These are phyloP conservation scores for Phylloporus sp. DNA, from an alignment of 768 basidiomycete species.

Conservation along the genomic window DNA sequence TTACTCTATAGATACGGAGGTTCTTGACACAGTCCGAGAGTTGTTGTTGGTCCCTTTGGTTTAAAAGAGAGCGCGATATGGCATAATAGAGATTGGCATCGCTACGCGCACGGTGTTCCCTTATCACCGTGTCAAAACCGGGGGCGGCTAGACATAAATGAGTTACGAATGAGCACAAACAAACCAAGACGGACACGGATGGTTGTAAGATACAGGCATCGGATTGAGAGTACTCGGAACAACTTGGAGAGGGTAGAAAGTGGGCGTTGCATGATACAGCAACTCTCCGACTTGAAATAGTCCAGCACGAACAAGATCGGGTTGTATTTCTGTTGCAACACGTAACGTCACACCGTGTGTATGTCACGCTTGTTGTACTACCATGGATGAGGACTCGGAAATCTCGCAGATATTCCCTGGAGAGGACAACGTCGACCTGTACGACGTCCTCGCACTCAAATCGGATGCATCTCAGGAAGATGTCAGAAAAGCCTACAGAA, in stretches of 20 bases:
- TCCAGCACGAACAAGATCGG: too few species aligned
- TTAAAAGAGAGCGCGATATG: constrained; percentile 4
- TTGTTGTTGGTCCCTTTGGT: neutral
- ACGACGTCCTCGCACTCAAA: constrained; percentile 61
- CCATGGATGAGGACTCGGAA: constrained; percentile 69
- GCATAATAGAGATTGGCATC: neutral
- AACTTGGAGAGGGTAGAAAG: neutral
- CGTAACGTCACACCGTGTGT: neutral
- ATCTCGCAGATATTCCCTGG: constrained; percentile 75
- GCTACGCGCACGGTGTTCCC: neutral
- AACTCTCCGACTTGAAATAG: too few species aligned
- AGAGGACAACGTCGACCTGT: constrained; percentile 70
- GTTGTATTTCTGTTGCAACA: neutral
- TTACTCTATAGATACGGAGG: constrained; percentile 22
- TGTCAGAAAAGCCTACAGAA: constrained; percentile 83
- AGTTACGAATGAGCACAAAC: neutral
- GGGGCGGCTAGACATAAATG: constrained; percentile 3
- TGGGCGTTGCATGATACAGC: too few species aligned
- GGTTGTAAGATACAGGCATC: neutral
- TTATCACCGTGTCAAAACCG: constrained; percentile 4
- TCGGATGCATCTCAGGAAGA: constrained; percentile 55
- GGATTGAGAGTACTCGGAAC: neutral
- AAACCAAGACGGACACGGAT: constrained; percentile 9
- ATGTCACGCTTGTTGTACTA: neutral
- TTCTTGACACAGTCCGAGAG: constrained; percentile 7